Evolutionary conservation across 768 basidiomycete species (phyloP).

Genomic region (Serpula lacrymans): DNA sequence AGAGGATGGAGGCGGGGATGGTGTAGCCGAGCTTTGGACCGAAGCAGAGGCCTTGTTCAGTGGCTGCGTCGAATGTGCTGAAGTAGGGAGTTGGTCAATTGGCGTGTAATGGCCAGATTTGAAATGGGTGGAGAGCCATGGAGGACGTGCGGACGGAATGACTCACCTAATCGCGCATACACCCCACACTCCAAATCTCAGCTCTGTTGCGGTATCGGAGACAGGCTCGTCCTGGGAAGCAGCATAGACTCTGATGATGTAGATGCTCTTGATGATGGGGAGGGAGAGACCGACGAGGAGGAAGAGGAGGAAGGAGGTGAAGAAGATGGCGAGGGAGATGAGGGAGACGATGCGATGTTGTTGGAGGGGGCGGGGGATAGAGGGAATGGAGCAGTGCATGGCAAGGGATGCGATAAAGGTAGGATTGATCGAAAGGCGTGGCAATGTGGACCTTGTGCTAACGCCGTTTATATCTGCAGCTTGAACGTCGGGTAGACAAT

Average conservation of each 20-base stretch:
- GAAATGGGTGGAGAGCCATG: conserved; percentile 15
- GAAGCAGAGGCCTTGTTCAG: conserved; percentile 44
- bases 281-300: conserved; percentile 74
- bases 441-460: no score
- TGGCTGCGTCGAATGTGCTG: conserved; percentile 8
- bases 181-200: conserved; percentile 83
- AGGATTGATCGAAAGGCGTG: no score
- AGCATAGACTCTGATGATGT: conserved; percentile 48
- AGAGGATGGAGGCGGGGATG: conserved; percentile 46
- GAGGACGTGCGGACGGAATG: not conserved
- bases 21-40: conserved; percentile 69
- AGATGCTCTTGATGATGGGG: conserved; percentile 70
- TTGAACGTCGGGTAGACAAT: no score
- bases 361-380: conserved; percentile 34
- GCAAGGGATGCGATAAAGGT: no score
- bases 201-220: conserved; percentile 53
- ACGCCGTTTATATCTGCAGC: no score
- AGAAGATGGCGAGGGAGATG: conserved; percentile 46
- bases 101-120: not conserved
- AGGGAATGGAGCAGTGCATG: conserved; percentile 9
- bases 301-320: conserved; percentile 66
- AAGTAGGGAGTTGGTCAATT: not conserved
- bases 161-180: conserved; percentile 60
- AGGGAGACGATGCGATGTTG: conserved; percentile 46
- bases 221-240: conserved; percentile 25